Percentiles rank a stretch among this genome's conserved stretches.
These are phyloP conservation scores for Epichloe festucae DNA, from an alignment of 2,329 filamentous ascomycete species.

Conservation along the genomic window DNA sequence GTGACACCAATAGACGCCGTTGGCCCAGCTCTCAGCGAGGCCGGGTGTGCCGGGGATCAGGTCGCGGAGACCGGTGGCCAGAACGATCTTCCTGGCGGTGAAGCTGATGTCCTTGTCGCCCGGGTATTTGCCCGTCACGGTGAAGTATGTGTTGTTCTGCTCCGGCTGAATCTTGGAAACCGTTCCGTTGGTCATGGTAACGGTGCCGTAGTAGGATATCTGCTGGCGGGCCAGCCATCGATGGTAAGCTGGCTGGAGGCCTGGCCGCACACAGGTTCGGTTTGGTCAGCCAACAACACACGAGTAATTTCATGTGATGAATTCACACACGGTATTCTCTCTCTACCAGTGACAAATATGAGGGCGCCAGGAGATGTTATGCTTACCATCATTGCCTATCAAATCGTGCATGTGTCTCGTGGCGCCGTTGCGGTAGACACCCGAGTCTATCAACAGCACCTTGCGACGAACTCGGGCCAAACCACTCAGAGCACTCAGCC, in stretches of 20 bases:
- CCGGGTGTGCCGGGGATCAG: constrained; percentile 42
- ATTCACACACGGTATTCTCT: neutral
- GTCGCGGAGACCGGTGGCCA: constrained; percentile 45
- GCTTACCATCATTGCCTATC: constrained; percentile 42
- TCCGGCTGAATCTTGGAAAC: constrained; percentile 29
- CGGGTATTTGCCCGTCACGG: constrained; percentile 18
- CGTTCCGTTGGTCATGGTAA: constrained; percentile 37
- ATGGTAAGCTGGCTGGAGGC: constrained; percentile 40
- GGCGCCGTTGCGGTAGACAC: constrained; percentile 41
- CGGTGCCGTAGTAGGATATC: constrained; percentile 36
- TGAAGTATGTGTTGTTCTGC: constrained; percentile 32
- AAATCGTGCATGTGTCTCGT: constrained; percentile 51
- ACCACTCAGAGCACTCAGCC: constrained; percentile 39
- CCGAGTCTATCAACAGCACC: constrained; percentile 44
- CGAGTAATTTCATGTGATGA: neutral
- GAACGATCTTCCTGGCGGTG: constrained; percentile 39
- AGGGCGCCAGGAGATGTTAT: neutral
- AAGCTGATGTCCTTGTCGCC: constrained; percentile 17
- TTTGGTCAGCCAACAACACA: neutral
- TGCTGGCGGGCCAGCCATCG: constrained; percentile 40
- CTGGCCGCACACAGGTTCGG: constrained; percentile 17
- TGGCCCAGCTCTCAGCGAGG: constrained; percentile 40
- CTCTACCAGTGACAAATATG: neutral
- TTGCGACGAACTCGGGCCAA: constrained; percentile 45
- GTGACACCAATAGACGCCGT: constrained; percentile 50